These are phyloP conservation scores for Actinomortierella wolfii DNA, from an alignment of 371 early-diverging fungal genomes.

Conservation along the genomic window DNA sequence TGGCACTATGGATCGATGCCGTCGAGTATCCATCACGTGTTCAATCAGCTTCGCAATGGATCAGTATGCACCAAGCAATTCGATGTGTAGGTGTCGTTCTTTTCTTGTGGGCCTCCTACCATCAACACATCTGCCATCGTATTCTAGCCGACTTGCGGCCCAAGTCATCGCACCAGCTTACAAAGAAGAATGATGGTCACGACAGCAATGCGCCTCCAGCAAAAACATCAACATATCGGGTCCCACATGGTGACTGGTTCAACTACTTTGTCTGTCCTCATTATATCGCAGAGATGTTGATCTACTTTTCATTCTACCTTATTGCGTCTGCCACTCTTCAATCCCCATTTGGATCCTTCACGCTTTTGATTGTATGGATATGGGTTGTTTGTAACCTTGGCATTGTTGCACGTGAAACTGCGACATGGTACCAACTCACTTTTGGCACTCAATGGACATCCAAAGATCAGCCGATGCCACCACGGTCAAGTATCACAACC, in stretches of 20 bases:
- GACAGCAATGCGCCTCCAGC: too few relatives aligned
- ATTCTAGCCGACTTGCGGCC: conserved; percentile 66
- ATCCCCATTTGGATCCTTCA: conserved; percentile 13
- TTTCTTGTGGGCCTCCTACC: conserved; percentile 58
- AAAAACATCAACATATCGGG: conserved; percentile 44
- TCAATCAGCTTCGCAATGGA: not conserved
- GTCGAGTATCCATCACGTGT: conserved; percentile 43
- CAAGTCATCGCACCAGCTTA: not conserved
- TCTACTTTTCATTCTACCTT: conserved; percentile 60
- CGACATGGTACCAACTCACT: conserved; percentile 61
- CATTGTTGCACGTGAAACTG: conserved; percentile 65
- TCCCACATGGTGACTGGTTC: conserved; percentile 79
- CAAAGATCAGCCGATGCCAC: not conserved
- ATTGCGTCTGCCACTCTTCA: conserved; percentile 15
- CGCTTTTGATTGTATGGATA: conserved; percentile 49
- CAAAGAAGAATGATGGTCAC: too few relatives aligned
- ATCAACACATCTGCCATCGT: conserved; percentile 68
- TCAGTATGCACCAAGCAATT: not conserved
- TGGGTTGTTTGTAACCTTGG: conserved; percentile 69
- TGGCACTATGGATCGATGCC: conserved; percentile 56
- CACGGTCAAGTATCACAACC: conserved; percentile 20
- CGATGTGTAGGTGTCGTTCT: conserved; percentile 2
- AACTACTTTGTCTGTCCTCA: conserved; percentile 69
- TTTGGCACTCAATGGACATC: conserved; percentile 51
- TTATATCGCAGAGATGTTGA: conserved; percentile 76